Percentiles rank a stretch among this genome's conserved stretches.
Evolutionary conservation across 208 protist genomes (phyloP).

Genomic region (Acanthamoeba lenticulata): DNA sequence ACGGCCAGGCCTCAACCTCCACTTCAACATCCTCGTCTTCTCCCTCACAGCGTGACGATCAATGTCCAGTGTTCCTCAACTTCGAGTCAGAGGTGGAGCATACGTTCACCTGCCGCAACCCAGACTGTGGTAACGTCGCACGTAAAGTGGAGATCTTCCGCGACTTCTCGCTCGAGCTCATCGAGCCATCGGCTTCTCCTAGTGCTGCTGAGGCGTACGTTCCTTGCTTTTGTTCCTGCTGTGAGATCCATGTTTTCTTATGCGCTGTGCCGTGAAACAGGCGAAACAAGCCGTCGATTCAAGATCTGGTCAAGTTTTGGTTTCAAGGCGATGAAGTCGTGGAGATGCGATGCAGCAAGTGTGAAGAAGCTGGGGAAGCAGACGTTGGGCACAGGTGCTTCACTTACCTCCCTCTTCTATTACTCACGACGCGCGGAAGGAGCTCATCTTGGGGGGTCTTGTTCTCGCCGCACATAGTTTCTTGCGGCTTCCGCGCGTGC

Average conservation of each 20-base stretch:
- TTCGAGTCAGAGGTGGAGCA: slow-evolving; percentile 38
- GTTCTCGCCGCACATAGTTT: too few relatives aligned
- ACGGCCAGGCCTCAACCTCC: too few relatives aligned
- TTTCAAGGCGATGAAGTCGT: slow-evolving; percentile 25
- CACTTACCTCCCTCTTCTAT: too few relatives aligned
- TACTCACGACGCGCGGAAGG: too few relatives aligned
- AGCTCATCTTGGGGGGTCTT: too few relatives aligned
- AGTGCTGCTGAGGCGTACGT: too few relatives aligned
- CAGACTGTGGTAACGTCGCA: neutral
- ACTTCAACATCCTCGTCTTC: too few relatives aligned
- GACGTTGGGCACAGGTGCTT: neutral
- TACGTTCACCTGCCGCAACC: slow-evolving; percentile 21
- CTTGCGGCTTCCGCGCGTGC: slow-evolving; percentile 1
- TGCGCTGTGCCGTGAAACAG: too few relatives aligned
- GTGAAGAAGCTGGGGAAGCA: neutral
- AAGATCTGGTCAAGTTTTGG: slow-evolving; percentile 44
- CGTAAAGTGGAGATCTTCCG: neutral
- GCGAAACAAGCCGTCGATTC: neutral
- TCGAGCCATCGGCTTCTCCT: too few relatives aligned
- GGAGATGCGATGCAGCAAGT: slow-evolving; percentile 27
- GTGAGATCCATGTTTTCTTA: neutral
- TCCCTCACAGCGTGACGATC: too few relatives aligned
- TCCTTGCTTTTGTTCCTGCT: too few relatives aligned
- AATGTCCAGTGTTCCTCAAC: slow-evolving; percentile 13
- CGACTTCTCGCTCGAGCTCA: neutral